These are phyloP conservation scores for Parachaetomium inaequale DNA, from an alignment of 495 filamentous ascomycete species.

Conservation along the genomic window DNA sequence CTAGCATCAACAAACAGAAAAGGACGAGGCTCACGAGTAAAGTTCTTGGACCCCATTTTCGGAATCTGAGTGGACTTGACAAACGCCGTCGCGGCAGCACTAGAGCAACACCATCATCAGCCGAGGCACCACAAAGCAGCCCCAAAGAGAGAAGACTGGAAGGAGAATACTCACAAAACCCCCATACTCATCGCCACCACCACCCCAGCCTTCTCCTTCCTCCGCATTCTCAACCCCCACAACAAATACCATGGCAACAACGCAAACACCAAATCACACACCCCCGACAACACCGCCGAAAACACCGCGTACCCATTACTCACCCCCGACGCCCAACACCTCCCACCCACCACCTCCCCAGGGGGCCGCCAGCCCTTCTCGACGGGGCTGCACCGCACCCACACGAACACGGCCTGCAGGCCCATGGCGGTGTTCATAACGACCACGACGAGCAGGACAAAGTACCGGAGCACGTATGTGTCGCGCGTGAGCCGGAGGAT, in stretches of 20 bases:
- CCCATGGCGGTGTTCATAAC: conserved; percentile 30
- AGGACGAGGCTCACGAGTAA: conserved; percentile 22
- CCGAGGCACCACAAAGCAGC: neutral
- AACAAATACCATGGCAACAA: conserved; percentile 31
- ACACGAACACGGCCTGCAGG: conserved; percentile 20
- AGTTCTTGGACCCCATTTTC: conserved; percentile 18
- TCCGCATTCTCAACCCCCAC: conserved; percentile 26
- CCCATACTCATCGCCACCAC: conserved; percentile 36
- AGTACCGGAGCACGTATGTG: conserved; percentile 14
- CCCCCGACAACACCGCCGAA: conserved; percentile 26
- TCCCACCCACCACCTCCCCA: conserved; percentile 11
- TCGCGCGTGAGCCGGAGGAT: conserved; percentile 26
- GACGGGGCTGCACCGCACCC: conserved; percentile 28
- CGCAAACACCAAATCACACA: conserved; percentile 30
- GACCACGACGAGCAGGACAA: conserved; percentile 23
- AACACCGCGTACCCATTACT: conserved; percentile 15
- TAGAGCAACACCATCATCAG: no score
- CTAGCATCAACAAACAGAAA: neutral
- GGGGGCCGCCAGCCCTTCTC: conserved; percentile 21
- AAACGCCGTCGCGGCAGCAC: conserved; percentile 28
- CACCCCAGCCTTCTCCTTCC: conserved; percentile 32
- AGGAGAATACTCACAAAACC: conserved; percentile 22
- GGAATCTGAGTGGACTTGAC: conserved; percentile 23
- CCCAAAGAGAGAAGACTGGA: neutral
- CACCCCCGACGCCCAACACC: conserved; percentile 22